These are phyloP conservation scores for Ceratobasidium sp. DNA, from an alignment of 1,284 basidiomycete species.

Conservation along the genomic window DNA sequence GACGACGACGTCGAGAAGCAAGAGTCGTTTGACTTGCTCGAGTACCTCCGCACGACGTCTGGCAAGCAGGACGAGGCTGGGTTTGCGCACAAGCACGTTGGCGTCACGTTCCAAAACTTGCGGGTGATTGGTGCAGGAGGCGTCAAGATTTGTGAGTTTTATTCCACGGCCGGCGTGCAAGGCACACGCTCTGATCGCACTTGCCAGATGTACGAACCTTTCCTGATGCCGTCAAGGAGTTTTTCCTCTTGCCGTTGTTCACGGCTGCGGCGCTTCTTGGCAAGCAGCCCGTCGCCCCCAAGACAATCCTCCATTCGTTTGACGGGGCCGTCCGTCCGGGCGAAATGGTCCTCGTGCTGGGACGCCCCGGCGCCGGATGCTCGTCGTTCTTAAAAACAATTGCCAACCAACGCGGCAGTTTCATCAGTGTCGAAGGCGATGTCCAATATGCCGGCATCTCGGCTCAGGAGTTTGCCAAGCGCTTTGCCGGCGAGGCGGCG, in stretches of 20 bases:
- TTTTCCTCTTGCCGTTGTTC: conserved; percentile 69
- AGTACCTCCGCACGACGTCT: conserved; percentile 38
- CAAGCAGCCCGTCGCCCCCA: conserved; percentile 40
- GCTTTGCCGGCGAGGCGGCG: conserved; percentile 65
- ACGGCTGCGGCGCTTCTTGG: conserved; percentile 1
- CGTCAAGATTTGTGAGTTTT: conserved; percentile 65
- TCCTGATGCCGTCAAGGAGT: conserved; percentile 71
- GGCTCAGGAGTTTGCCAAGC: conserved; percentile 65
- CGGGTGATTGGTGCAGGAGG: conserved; percentile 63
- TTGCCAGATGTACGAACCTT: conserved; percentile 61
- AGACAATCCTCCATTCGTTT: conserved; percentile 53
- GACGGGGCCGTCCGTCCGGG: conserved; percentile 60
- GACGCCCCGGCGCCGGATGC: conserved; percentile 67
- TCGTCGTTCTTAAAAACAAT: conserved; percentile 69
- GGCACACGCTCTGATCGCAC: conserved; percentile 53
- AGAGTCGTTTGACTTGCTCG: conserved; percentile 42
- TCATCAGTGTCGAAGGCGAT: conserved; percentile 61
- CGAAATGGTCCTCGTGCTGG: conserved; percentile 71
- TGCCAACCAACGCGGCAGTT: conserved; percentile 65
- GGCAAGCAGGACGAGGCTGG: conserved; percentile 69
- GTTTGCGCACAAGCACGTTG: conserved; percentile 86
- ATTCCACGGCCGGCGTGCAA: not conserved
- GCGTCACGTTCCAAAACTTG: conserved; percentile 82
- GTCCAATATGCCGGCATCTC: conserved; percentile 69
- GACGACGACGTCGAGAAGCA: conserved; percentile 39